A percentile compares a stretch with the other conserved stretches of the same genome.
phyloP scores from a whole-genome alignment of 768 basidiomycete species.

The Agaricus blazei region DNA sequence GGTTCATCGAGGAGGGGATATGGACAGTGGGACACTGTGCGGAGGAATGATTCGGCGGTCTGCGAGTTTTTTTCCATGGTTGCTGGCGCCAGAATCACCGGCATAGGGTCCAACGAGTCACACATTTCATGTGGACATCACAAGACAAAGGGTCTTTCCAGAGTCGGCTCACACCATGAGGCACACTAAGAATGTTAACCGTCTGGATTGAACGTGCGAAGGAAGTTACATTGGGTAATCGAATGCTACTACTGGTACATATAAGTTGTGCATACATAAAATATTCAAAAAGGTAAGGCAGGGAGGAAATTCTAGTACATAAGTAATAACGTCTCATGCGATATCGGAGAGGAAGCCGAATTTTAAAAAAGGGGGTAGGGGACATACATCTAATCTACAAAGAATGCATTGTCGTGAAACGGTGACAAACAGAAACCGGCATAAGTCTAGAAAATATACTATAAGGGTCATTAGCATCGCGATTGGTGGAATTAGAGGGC shows the following conservation, averaged over 20 bases:
- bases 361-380: neutral
- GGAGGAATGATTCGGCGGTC: conserved; percentile 3
- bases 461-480: conserved; percentile 4
- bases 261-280: conserved; percentile 5
- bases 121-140: too few relatives aligned
- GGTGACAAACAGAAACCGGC: neutral
- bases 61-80: conserved; percentile 1
- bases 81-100: neutral
- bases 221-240: conserved; percentile 5
- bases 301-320: conserved; percentile 4
- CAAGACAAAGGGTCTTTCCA: neutral
- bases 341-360: conserved; percentile 6
- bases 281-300: neutral
- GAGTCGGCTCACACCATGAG: neutral
- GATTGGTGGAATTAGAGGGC: neutral
- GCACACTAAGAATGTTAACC: neutral
- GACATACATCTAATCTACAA: conserved; percentile 8
- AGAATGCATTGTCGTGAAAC: neutral
- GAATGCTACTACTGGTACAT: conserved; percentile 5
- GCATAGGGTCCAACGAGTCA: too few relatives aligned
- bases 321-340: conserved; percentile 7
- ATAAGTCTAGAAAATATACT: conserved; percentile 22
- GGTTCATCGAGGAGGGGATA: too few relatives aligned
- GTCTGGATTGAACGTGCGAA: neutral
- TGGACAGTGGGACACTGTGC: neutral